Evolutionary conservation across 352 stramenopile genomes (phyloP), one percentile per base, ranked within the genome.

Genomic region (Globisporangium solare): DNA sequence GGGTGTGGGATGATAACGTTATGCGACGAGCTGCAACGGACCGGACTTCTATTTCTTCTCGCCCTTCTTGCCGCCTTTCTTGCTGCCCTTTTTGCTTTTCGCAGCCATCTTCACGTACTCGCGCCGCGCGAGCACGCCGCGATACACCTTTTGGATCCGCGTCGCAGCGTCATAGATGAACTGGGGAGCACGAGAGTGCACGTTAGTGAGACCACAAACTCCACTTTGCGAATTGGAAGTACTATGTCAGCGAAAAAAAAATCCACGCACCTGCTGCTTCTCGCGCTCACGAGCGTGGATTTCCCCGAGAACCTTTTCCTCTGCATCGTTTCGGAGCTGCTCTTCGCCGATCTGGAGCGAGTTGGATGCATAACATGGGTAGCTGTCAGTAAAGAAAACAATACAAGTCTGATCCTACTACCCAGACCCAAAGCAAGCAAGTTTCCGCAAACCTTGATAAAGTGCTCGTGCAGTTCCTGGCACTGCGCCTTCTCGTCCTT

Each of bases 71-170:
- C 64, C 64, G 45, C 63, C 65, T 46, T 82, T 79, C 46, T 81
- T 86, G 37, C 62, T 57, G 24, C 61, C 79, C 62, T 94, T 95
- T 58, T 91, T 91, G 66, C 71, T 92, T 70, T 95, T 95, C 55
- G 72, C 72, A n/a, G 72, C 56, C 56, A 89, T 83, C 56, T 94
- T 92, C 37, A 67, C 70, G 58, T 79, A 87, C 62, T 91, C 79
- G 47, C 71, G 74, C 7, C 87, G 76, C 22, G 68, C 70, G 32
- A 89, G 54, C 39, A 85, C 52, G 20, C 85, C 87, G 0, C 87
- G 75, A 47, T 89, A 93, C 8, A 93, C 63, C 58, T 92, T 94
- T 62, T 96, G 87, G 51, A 96, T 92, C 24, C 51, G 62, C 5
- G 74, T 91, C 7, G 83, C 84, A 8, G 78, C 77, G 39, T 89